These are phyloP conservation scores for Pichia nanzhaoensis DNA, from an alignment of 805 yeast genomes.

Conservation along the genomic window DNA sequence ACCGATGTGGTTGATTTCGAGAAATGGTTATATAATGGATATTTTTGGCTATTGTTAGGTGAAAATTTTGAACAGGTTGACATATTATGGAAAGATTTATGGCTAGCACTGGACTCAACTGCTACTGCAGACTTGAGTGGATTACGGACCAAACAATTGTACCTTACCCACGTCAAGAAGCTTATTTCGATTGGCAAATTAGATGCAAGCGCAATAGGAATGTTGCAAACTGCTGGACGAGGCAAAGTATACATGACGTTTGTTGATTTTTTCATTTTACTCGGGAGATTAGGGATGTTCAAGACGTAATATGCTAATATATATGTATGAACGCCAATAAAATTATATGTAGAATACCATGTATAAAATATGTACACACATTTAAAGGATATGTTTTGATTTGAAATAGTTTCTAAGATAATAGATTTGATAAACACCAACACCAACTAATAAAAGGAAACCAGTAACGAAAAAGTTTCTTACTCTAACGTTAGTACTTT, in stretches of 20 bases:
- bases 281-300: conserved; percentile 25
- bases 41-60: conserved; percentile 33
- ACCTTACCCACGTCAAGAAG: conserved; percentile 33
- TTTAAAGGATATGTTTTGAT: conserved; percentile 67
- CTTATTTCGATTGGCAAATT: conserved; percentile 26
- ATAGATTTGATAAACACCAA: conserved; percentile 89
- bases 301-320: not conserved
- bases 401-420: conserved; percentile 91
- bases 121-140: too few species aligned
- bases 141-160: conserved; percentile 19
- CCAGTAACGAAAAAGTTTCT: conserved; percentile 75
- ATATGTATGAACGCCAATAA: not conserved
- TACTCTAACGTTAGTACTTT: conserved; percentile 89
- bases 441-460: conserved; percentile 58
- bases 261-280: conserved; percentile 40
- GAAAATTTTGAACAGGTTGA: conserved; percentile 31
- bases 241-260: conserved; percentile 34
- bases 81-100: conserved; percentile 36
- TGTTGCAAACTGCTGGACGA: conserved; percentile 38
- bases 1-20: conserved; percentile 41
- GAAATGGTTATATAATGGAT: conserved; percentile 34
- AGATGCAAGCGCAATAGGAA: conserved; percentile 30
- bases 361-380: not conserved
- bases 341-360: not conserved
- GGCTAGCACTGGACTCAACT: not conserved